These are phyloP conservation scores for Diaporthe helianthi DNA, from an alignment of 2,329 filamentous ascomycete genomes.

Conservation along the genomic window DNA sequence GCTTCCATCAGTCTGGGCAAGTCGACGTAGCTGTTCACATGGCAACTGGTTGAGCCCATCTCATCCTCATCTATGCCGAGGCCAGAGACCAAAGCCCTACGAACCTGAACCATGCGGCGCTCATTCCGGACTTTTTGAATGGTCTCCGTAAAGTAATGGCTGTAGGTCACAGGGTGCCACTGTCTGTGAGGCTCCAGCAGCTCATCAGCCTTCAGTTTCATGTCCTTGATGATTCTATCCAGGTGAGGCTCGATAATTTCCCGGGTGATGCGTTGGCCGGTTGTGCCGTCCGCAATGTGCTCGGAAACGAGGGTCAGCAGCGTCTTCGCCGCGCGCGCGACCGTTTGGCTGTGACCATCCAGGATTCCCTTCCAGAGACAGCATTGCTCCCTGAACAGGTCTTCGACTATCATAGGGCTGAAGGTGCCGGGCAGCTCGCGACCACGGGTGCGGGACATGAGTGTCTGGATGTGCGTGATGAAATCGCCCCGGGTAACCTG, in stretches of 20 bases:
- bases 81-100: neutral
- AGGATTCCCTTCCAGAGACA: conserved; percentile 13
- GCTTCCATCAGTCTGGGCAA: neutral
- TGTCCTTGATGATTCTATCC: conserved; percentile 36
- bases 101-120: neutral
- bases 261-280: neutral
- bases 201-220: conserved; percentile 48
- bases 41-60: neutral
- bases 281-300: neutral
- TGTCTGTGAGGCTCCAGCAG: conserved; percentile 46
- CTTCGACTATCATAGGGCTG: conserved; percentile 21
- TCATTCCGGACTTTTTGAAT: conserved; percentile 43
- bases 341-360: neutral
- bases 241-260: conserved; percentile 37
- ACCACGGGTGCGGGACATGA: conserved; percentile 20
- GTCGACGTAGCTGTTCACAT: neutral
- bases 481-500: conserved; percentile 5
- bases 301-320: neutral
- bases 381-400: conserved; percentile 28
- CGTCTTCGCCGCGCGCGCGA: neutral
- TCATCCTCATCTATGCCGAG: conserved; percentile 3
- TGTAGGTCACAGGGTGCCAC: conserved; percentile 61
- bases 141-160: conserved; percentile 52
- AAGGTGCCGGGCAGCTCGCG: conserved; percentile 28
- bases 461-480: conserved; percentile 9